Evolutionary conservation across 108 stramenopile genomes (phyloP), one percentile per base, ranked within the genome.

Genomic region (Chaetoceros muelleri): DNA sequence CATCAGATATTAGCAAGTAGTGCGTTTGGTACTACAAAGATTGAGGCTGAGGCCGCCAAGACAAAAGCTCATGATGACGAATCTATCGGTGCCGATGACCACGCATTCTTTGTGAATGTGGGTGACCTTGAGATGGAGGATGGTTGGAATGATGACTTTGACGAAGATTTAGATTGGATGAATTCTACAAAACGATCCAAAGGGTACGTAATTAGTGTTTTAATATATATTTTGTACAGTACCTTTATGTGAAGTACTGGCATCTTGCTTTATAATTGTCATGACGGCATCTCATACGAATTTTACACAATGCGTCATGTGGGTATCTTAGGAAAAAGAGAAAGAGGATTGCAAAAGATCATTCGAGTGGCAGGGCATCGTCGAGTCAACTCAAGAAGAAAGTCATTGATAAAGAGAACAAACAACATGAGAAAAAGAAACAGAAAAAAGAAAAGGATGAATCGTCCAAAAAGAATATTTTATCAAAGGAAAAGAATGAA

Each of bases 21-120:
- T 31, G 73, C 82, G 2, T 70, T 66, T 57, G 73, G 73, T 7
- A 54, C 68, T 24, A 91, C 90, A 8, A 85, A 84, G 65, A 66
- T 91, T 21, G 90, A 91, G 53, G 65, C 78, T 29, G 80, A 85
- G 62, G 69, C 73, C 2, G 25, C 60, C 23, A 72, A 57, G 44
- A 44, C 29, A 2, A 22, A 48, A n/a, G 22, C 2, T 46, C 44
- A 62, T 19, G 54, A 70, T 45, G 64, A 76, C 27, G 46, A 53
- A 10, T 44, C 17, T 23, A 48, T 28, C 1, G 58, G 48, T 0
- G 62, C 17, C 28, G 74, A 71, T 49, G 84, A 87, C 56, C 79
- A 75, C 57, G 85, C 78, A 29, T 92, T 92, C 76, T 92, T 92
- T 67, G 90, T 92, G 56, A 92, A 92, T 58, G 69, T 92, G 20